Percentiles rank a stretch among this genome's conserved stretches.
Conservation (phyloP, 768 basidiomycete genomes). For the Tulasnella calospora region DNA sequence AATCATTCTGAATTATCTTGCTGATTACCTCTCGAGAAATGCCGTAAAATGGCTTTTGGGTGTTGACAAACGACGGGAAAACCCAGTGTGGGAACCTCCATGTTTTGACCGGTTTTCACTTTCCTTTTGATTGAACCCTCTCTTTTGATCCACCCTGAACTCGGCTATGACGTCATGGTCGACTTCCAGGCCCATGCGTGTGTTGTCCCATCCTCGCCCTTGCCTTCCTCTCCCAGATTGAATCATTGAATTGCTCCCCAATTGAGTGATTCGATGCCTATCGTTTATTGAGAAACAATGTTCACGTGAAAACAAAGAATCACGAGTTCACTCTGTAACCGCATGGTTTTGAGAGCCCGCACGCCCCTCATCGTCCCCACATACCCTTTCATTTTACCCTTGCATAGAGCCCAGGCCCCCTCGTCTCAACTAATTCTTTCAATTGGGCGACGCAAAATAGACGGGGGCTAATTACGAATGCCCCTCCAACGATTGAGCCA, state of each 20-base stretch:
- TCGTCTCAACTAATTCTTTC: not conserved
- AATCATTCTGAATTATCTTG: not conserved
- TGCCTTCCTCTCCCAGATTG: no score
- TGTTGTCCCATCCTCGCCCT: no score
- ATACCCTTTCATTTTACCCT: conserved; percentile 4
- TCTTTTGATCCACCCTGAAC: no score
- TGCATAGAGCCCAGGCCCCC: not conserved
- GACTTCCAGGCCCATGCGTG: no score
- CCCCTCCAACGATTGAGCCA: not conserved
- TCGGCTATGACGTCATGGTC: no score
- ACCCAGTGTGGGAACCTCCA: no score
- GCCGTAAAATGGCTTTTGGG: not conserved
- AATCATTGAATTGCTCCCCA: no score
- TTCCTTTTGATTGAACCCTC: no score
- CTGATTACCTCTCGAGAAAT: not conserved
- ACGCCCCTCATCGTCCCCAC: not conserved
- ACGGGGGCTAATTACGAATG: not conserved
- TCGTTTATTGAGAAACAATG: not conserved
- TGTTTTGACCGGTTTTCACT: no score
- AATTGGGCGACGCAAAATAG: not conserved
- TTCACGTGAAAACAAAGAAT: not conserved
- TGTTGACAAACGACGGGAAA: no score
- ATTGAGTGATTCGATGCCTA: no score
- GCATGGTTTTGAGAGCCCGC: conserved; percentile 5
- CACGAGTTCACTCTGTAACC: not conserved